A percentile compares a stretch with the other conserved stretches of the same genome.
These are phyloP conservation scores for Solanum hybrid DNA, from an alignment of 305 asterid genomes.

Conservation along the genomic window DNA sequence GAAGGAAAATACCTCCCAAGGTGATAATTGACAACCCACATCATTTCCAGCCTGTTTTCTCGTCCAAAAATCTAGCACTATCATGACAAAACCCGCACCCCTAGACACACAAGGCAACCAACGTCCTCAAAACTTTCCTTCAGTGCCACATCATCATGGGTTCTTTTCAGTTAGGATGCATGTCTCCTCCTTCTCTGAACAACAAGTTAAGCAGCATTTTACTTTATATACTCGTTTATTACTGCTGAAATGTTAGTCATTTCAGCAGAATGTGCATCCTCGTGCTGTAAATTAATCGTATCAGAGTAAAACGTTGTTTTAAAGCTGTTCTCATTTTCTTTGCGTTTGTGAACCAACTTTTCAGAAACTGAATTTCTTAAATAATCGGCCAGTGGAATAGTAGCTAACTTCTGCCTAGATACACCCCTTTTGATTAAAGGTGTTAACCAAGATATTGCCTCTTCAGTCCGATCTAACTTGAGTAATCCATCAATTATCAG, in stretches of 20 bases:
- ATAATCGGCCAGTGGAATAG: slow-evolving; percentile 4
- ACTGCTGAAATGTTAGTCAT: not conserved
- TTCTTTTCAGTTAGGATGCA: not conserved
- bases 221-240: not conserved
- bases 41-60: not conserved
- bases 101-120: not conserved
- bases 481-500: slow-evolving; percentile 14
- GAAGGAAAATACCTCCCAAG: not conserved
- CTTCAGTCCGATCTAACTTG: slow-evolving; percentile 11
- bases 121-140: not conserved
- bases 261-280: not conserved
- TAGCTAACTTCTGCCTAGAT: not conserved
- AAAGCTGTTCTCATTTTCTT: not conserved
- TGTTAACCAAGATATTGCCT: slow-evolving; percentile 12
- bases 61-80: not conserved
- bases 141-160: not conserved
- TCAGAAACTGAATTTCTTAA: not conserved
- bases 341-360: not conserved
- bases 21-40: not conserved
- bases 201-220: not conserved
- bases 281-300: not conserved
- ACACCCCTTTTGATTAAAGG: slow-evolving; percentile 24
- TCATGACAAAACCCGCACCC: not conserved
- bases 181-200: not conserved
- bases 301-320: not conserved